A percentile compares a stretch with the other conserved stretches of the same genome.
Conservation (phyloP, 768 basidiomycete species). For the Leccinellum albellum region DNA sequence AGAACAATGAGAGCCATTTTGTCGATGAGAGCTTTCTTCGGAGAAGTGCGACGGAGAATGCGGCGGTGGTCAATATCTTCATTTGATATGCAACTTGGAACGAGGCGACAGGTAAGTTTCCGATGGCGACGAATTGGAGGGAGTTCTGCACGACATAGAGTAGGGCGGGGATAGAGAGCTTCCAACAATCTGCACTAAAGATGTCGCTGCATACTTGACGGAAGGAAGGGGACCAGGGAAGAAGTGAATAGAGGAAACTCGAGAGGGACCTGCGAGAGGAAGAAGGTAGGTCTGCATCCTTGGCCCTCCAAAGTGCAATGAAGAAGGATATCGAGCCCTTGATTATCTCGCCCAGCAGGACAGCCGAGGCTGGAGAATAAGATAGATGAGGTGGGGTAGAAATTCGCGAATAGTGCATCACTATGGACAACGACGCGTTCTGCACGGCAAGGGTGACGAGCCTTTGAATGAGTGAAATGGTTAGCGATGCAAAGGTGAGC, state of each 20-base stretch:
- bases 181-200: constrained; percentile 95
- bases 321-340: constrained; percentile 90
- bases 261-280: constrained; percentile 40
- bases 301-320: constrained; percentile 66
- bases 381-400: constrained; percentile 71
- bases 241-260: constrained; percentile 34
- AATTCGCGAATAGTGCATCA: constrained; percentile 98
- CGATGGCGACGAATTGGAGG: constrained; percentile 93
- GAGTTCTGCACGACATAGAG: constrained; percentile 97
- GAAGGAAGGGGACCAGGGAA: constrained; percentile 49
- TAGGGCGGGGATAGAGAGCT: constrained; percentile 92
- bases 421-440: constrained; percentile 92
- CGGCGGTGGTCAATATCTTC: constrained; percentile 97
- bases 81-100: constrained; percentile 99
- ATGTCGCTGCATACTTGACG: constrained; percentile 62
- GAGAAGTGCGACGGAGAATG: constrained; percentile 82
- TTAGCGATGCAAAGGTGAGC: neutral
- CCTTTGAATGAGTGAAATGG: constrained; percentile 33
- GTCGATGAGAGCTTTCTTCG: constrained; percentile 64
- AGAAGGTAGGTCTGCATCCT: constrained; percentile 40
- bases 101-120: constrained; percentile 92
- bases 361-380: constrained; percentile 93
- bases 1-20: constrained; percentile 87
- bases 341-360: constrained; percentile 89
- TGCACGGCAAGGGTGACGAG: constrained; percentile 88